Percentiles rank a stretch among this genome's conserved stretches.
Conservation (phyloP, 441 rosid genomes). For the Populus trichocarpa region DNA sequence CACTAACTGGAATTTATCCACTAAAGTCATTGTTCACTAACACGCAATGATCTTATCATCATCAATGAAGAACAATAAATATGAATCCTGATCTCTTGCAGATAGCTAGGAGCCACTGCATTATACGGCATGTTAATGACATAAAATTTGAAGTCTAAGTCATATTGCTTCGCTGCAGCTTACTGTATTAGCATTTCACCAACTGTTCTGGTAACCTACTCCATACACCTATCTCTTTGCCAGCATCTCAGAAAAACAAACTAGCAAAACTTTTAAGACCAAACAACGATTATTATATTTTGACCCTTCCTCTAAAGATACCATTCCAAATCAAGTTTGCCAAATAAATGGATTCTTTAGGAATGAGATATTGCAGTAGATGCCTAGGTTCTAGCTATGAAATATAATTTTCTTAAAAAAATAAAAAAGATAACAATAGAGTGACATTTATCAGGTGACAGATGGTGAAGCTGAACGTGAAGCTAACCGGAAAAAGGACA, state of each 20-base stretch:
- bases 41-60: neutral
- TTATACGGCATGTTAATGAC: neutral
- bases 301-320: neutral
- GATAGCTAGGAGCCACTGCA: neutral
- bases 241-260: neutral
- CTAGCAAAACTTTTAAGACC: neutral
- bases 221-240: neutral
- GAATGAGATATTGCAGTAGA: neutral
- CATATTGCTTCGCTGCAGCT: neutral
- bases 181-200: neutral
- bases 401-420: neutral
- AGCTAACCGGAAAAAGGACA: neutral
- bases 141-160: neutral
- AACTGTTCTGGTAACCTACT: neutral
- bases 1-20: slow-evolving; percentile 2
- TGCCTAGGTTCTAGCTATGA: neutral
- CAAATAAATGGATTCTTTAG: neutral
- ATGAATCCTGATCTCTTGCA: neutral
- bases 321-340: neutral
- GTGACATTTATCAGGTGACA: neutral
- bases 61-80: neutral
- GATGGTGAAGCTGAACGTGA: neutral
- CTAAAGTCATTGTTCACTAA: neutral
- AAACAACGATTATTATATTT: neutral
- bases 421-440: neutral